Conservation (phyloP, 441 rosid species). For the Flueggea neowawraea region DNA sequence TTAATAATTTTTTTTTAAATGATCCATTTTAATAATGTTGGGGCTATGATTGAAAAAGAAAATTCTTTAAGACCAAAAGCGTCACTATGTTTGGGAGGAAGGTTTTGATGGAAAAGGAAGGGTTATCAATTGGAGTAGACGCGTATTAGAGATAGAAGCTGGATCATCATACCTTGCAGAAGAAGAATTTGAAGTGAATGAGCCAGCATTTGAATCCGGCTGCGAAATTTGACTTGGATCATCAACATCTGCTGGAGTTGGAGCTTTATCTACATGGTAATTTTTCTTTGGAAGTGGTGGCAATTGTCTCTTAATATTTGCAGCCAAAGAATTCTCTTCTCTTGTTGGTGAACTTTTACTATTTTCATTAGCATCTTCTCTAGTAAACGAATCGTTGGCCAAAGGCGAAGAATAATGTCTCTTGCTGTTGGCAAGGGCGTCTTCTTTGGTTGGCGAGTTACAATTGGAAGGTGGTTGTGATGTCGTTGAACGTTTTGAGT, state of each 20-base stretch:
- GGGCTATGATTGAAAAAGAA: too few relatives aligned
- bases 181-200: slow-evolving; percentile 36
- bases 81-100: too few relatives aligned
- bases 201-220: slow-evolving; percentile 39
- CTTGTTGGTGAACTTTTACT: slow-evolving; percentile 33
- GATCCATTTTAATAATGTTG: too few relatives aligned
- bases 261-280: slow-evolving; percentile 19
- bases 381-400: slow-evolving; percentile 20
- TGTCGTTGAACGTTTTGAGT: slow-evolving; percentile 36
- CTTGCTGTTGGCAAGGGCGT: slow-evolving; percentile 26
- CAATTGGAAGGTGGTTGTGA: slow-evolving; percentile 28
- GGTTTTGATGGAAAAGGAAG: too few relatives aligned
- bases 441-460: slow-evolving; percentile 58
- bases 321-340: slow-evolving; percentile 31
- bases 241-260: slow-evolving; percentile 35
- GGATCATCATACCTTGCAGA: slow-evolving; percentile 31
- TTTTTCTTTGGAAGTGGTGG: slow-evolving; percentile 89
- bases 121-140: too few relatives aligned
- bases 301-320: slow-evolving; percentile 35
- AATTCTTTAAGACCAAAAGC: too few relatives aligned
- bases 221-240: slow-evolving; percentile 33
- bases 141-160: slow-evolving; percentile 24
- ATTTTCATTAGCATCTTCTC: slow-evolving; percentile 18
- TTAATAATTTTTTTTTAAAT: too few relatives aligned
- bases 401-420: slow-evolving; percentile 13